Conservation (phyloP, 805 yeast genomes). For the Priceomyces haplophilus region DNA sequence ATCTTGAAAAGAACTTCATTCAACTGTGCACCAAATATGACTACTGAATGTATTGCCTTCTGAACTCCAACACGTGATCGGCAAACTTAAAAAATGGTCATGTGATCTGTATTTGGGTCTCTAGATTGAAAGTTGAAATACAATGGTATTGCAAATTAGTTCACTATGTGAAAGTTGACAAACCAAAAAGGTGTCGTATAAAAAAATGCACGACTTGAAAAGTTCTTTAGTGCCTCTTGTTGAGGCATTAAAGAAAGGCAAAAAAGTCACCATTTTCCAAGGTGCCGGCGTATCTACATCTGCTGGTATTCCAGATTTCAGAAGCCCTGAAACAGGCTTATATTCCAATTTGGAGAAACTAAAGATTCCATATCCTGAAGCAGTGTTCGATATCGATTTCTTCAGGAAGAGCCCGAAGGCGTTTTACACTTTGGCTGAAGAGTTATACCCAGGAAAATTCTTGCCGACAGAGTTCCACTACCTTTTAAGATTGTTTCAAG, state of each 20-base stretch:
- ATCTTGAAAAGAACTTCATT: too few relatives aligned
- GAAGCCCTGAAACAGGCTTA: slow-evolving; percentile 86
- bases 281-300: slow-evolving; percentile 96
- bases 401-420: slow-evolving; percentile 76
- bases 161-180: too few relatives aligned
- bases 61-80: too few relatives aligned
- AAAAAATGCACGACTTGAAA: slow-evolving; percentile 11
- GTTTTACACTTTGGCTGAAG: slow-evolving; percentile 79
- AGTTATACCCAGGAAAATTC: slow-evolving; percentile 84
- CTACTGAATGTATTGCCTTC: too few relatives aligned
- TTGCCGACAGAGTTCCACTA: slow-evolving; percentile 80
- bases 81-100: too few relatives aligned
- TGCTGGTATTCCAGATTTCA: slow-evolving; percentile 93
- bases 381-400: slow-evolving; percentile 88
- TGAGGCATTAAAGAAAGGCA: slow-evolving; percentile 28
- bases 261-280: slow-evolving; percentile 60
- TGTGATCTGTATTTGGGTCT: too few relatives aligned
- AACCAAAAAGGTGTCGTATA: too few relatives aligned
- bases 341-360: slow-evolving; percentile 75
- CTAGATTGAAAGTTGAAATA: too few relatives aligned
- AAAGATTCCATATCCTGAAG: slow-evolving; percentile 88
- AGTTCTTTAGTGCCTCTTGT: slow-evolving; percentile 25
- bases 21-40: too few relatives aligned
- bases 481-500: slow-evolving; percentile 65
- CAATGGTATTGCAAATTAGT: too few relatives aligned